These are phyloP conservation scores for Raddia distichophylla DNA, from an alignment of 176 grass and related monocot genomes.

Conservation along the genomic window DNA sequence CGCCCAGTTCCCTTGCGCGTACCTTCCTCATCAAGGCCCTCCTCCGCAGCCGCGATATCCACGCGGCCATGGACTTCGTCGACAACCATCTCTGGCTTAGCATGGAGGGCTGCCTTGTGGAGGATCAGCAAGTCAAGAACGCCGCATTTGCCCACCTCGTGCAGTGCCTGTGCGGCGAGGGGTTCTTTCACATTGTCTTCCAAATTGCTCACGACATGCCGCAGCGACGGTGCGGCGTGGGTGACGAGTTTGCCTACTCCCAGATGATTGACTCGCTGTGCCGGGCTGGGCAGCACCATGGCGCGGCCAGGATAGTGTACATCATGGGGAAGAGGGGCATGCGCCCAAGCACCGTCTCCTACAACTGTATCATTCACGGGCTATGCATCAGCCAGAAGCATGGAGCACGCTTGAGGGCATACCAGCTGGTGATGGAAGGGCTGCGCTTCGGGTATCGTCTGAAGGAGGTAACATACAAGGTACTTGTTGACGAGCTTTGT, in stretches of 20 bases:
- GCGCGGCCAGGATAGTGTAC: slow-evolving; percentile 78
- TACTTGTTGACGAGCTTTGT: slow-evolving; percentile 69
- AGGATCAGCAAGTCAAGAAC: slow-evolving; percentile 54
- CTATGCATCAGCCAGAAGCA: slow-evolving; percentile 60
- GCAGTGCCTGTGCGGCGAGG: slow-evolving; percentile 68
- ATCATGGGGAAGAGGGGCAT: slow-evolving; percentile 82
- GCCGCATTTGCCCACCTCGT: slow-evolving; percentile 86
- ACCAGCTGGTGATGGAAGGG: slow-evolving; percentile 84
- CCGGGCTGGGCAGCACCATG: slow-evolving; percentile 63
- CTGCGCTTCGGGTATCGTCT: slow-evolving; percentile 49
- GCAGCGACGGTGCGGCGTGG: slow-evolving; percentile 46
- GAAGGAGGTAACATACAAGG: slow-evolving; percentile 67
- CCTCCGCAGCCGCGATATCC: slow-evolving; percentile 51
- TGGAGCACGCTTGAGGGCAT: slow-evolving; percentile 57
- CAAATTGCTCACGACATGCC: slow-evolving; percentile 67
- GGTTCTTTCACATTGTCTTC: slow-evolving; percentile 73
- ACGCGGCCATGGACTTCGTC: slow-evolving; percentile 45
- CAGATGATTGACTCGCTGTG: slow-evolving; percentile 89
- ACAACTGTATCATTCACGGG: slow-evolving; percentile 92
- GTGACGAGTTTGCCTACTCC: slow-evolving; percentile 60
- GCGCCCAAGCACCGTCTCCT: slow-evolving; percentile 62
- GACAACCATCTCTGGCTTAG: slow-evolving; percentile 54
- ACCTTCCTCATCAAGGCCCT: slow-evolving; percentile 71
- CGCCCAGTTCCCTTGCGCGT: slow-evolving; percentile 65
- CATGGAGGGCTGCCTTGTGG: slow-evolving; percentile 23